These are phyloP conservation scores for Euphorbia tirucalli DNA, from an alignment of 345 rosid genomes.

Conservation along the genomic window DNA sequence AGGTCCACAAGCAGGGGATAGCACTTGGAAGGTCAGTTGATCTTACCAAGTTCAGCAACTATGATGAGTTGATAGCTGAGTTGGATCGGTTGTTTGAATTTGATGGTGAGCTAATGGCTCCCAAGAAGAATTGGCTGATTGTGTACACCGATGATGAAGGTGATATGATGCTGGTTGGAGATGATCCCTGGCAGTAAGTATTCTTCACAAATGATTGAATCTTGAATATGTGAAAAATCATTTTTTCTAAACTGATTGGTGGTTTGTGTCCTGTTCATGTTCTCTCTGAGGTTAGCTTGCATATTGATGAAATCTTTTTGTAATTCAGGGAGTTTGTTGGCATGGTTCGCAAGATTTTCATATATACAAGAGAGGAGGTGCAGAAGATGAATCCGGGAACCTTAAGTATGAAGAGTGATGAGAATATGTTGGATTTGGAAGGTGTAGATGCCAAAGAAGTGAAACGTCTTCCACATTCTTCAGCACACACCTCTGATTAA, in stretches of 20 bases:
- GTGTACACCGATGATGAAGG: conserved; percentile 55
- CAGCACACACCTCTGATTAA: conserved; percentile 2
- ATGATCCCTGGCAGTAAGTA: conserved; percentile 63
- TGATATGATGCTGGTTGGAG: conserved; percentile 64
- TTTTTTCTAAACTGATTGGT: neutral
- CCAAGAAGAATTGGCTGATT: conserved; percentile 44
- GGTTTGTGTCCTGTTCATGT: neutral
- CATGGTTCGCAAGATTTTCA: conserved; percentile 50
- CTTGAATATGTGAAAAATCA: neutral
- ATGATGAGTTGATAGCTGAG: conserved; percentile 44
- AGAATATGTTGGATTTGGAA: conserved; percentile 11
- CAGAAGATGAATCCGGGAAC: conserved; percentile 41
- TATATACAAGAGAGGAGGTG: conserved; percentile 50
- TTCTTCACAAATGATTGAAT: neutral
- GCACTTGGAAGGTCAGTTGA: conserved; percentile 58
- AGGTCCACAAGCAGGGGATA: conserved; percentile 59
- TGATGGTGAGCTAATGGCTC: conserved; percentile 43
- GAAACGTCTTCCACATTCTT: conserved; percentile 9
- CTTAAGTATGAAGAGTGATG: conserved; percentile 27
- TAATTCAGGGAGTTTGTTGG: conserved; percentile 50
- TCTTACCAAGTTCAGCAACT: conserved; percentile 44
- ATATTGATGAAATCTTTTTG: neutral
- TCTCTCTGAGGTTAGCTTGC: neutral
- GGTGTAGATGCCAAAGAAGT: conserved; percentile 16
- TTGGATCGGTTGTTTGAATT: conserved; percentile 52